phyloP scores from a whole-genome alignment of 73 alveolate species.

The Paramecium sexaurelia region DNA sequence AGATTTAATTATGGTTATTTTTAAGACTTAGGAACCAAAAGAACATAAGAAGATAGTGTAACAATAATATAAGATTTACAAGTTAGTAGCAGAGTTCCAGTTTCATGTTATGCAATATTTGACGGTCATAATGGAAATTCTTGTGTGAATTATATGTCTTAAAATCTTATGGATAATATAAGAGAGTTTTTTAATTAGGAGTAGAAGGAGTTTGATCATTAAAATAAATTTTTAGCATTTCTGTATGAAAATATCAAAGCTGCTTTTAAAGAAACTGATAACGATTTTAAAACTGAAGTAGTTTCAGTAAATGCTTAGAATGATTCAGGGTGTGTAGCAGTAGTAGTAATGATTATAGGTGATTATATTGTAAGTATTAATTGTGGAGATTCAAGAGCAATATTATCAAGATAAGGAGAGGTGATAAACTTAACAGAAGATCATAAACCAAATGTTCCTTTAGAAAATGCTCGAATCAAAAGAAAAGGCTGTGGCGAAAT shows the following conservation, averaged over 20 bases:
- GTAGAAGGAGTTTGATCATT: slow-evolving; percentile 36
- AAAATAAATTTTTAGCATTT: neutral
- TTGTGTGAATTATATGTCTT: slow-evolving; percentile 75
- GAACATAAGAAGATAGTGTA: slow-evolving; percentile 60
- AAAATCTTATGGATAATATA: slow-evolving; percentile 67
- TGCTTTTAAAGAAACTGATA: slow-evolving; percentile 43
- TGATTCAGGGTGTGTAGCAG: slow-evolving; percentile 79
- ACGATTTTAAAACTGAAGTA: slow-evolving; percentile 39
- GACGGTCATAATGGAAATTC: slow-evolving; percentile 86
- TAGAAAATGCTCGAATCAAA: slow-evolving; percentile 86
- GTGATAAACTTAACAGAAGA: slow-evolving; percentile 77
- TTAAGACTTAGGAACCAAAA: slow-evolving; percentile 59
- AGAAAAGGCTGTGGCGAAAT: slow-evolving; percentile 86
- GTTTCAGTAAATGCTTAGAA: neutral
- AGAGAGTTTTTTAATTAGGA: slow-evolving; percentile 53
- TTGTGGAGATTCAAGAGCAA: slow-evolving; percentile 95
- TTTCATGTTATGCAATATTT: slow-evolving; percentile 82
- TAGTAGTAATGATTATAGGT: slow-evolving; percentile 73
- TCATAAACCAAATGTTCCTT: slow-evolving; percentile 81
- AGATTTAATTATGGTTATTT: slow-evolving; percentile 58
- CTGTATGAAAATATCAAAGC: neutral
- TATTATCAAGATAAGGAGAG: slow-evolving; percentile 77
- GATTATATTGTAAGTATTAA: slow-evolving; percentile 88
- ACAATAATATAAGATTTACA: slow-evolving; percentile 49
- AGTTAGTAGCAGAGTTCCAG: slow-evolving; percentile 64